These are phyloP conservation scores for Poronia punctata DNA, from an alignment of 495 filamentous ascomycete genomes.

Conservation along the genomic window DNA sequence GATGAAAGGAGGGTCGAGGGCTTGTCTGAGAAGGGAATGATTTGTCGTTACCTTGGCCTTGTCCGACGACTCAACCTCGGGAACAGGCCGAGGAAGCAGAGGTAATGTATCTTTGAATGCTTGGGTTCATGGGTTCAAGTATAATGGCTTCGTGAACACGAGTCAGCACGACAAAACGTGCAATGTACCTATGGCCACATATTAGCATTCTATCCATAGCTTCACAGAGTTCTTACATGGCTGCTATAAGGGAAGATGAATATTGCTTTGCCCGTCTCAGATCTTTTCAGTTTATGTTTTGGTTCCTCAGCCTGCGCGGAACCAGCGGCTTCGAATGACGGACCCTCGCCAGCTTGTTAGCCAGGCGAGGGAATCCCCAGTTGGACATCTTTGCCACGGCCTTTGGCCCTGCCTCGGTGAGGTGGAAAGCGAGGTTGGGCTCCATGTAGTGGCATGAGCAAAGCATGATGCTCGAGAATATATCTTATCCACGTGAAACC, in stretches of 20 bases:
- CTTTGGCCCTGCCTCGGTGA: constrained; percentile 37
- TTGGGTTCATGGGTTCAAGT: too few species aligned
- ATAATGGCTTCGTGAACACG: too few species aligned
- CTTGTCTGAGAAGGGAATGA: too few species aligned
- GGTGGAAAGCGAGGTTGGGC: constrained; percentile 26
- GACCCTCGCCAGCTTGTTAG: constrained; percentile 6
- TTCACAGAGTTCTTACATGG: too few species aligned
- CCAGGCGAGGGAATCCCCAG: constrained; percentile 5
- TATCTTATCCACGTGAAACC: constrained; percentile 19
- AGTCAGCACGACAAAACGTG: too few species aligned
- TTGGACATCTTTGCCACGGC: constrained; percentile 35
- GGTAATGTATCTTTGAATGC: too few species aligned
- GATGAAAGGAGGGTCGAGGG: too few species aligned
- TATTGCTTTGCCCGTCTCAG: constrained; percentile 35
- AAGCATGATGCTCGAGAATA: constrained; percentile 18
- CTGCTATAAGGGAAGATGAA: not conserved
- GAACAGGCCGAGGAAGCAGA: too few species aligned
- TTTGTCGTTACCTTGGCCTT: too few species aligned
- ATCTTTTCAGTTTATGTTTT: constrained; percentile 48
- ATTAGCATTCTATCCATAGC: too few species aligned
- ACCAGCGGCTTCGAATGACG: constrained; percentile 29
- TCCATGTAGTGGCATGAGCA: constrained; percentile 23
- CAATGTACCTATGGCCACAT: not conserved
- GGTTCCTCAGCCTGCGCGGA: constrained; percentile 36
- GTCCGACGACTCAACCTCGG: too few species aligned